phyloP scores from a whole-genome alignment of 2,329 filamentous ascomycete species.

The Monilinia aucupariae region DNA sequence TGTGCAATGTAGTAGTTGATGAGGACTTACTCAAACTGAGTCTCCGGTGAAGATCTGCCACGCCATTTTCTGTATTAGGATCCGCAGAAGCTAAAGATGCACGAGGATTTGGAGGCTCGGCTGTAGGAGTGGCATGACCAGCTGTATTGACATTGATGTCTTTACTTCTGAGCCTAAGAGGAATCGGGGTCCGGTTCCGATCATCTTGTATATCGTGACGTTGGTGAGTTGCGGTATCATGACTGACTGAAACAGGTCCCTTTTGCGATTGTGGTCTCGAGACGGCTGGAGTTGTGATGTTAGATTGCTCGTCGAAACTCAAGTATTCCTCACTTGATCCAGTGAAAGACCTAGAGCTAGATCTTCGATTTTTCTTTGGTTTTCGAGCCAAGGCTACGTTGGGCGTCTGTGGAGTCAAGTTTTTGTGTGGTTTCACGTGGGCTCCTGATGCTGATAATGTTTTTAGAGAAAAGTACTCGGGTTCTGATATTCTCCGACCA shows the following conservation, averaged over 20 bases:
- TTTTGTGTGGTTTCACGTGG: not conserved
- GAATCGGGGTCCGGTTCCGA: conserved; percentile 2
- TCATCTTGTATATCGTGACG: conserved; percentile 1
- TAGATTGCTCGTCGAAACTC: conserved; percentile 28
- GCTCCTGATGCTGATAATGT: not conserved
- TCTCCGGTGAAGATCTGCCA: conserved; percentile 14
- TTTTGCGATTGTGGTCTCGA: conserved; percentile 31
- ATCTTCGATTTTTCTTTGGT: conserved; percentile 12
- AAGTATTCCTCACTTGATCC: conserved; percentile 33
- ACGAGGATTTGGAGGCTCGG: conserved; percentile 1
- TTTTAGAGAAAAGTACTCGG: not conserved
- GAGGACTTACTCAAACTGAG: conserved; percentile 24
- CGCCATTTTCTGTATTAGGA: conserved; percentile 12
- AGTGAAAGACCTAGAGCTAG: conserved; percentile 22
- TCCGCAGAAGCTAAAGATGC: conserved; percentile 17
- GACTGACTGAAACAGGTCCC: conserved; percentile 1
- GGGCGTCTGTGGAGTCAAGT: not conserved
- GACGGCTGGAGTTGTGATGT: conserved; percentile 29
- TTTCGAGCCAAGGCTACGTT: not conserved
- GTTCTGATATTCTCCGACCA: not conserved
- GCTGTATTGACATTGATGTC: not conserved
- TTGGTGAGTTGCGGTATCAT: not conserved
- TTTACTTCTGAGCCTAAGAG: not conserved
- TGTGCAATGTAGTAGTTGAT: conserved; percentile 19
- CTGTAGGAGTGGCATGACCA: not conserved